Base-by-base conservation (phyloP, 768 basidiomycete species). In the Mycena vitilis region DNA sequence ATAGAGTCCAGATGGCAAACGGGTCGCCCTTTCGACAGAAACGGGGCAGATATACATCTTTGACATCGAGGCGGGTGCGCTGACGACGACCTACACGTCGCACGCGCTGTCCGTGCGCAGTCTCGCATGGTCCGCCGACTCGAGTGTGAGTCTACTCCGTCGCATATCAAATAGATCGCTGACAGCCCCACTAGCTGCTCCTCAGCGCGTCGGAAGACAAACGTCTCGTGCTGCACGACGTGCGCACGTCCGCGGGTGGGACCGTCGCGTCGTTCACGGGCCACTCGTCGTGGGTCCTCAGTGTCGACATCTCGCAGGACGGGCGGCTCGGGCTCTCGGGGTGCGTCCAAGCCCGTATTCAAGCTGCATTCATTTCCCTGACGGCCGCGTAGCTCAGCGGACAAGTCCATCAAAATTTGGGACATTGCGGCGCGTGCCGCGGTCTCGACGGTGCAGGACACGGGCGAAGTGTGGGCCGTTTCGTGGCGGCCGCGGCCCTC, bases 121-220 rank as follows among this genome's bases (percentile, higher is more conserved):
- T 0, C 78, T 98, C 5, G 87, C 93, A 10, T 98, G 96, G 96
- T 95, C 95, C 12, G 86, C 89, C 57, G 96, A 98, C 77, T 92
- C 92, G 1, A 93, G 89, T 78, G 95, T 96, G 75, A 68, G 89
- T 83, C 45, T 58, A 52, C 16, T 20, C 37, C 62, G 3, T 18
- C 56, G n/a, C 16, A 25, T 12, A 45, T 45, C 23, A 20, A 34
- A 9, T 45, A 40, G 13, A 38, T 23, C n/a, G 40, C 22, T 34
- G 38, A 11, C 64, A 53, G 22, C 12, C 13, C 57, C 52, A 40
- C 36, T 59, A 98, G 95, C 85, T 95, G 60, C 85, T 98, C 4
- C 82, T 96, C 59, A 95, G 94, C 49, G 96, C 92, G 3, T 96
- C 95, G 4, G 96, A 98, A 77, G 96, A 97, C 80, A 95, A 95